Base-by-base conservation (phyloP, 176 grass and related monocot genomes). In the Aegilops tauschii region DNA sequence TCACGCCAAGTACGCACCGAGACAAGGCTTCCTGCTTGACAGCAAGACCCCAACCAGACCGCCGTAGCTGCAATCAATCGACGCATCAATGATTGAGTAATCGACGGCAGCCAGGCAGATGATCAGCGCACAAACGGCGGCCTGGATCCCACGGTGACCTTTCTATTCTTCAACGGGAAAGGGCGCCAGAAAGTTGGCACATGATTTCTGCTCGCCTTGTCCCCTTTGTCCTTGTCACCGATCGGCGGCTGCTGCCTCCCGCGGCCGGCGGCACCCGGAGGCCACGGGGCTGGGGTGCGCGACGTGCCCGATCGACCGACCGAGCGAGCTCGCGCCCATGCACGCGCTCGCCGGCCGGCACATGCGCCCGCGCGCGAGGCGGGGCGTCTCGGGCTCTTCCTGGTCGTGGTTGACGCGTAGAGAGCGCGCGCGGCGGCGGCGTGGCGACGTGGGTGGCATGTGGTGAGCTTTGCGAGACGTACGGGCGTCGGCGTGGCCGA, bases 141-240 rank as follows among this genome's bases (percentile, higher is more conserved):
- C 80, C 67, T 32, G 65, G 78, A 67, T 76, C 27, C 44, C 49
- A 52, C 49, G 35, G 16, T 37, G 49, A 45, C 83, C 37, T 82
- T 71, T 77, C 40, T 42, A 42, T 37, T 42, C 37, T 86, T 25
- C 13, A 56, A 40, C 74, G 79, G 73, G 40, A 83, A 20, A 83
- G 80, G 80, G 27, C 56, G 42, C 44, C 17, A 8, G 6, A 66
- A 73, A 25, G 32, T 39, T 72, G 7, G 73, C 84, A 87, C 80
- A 83, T 90, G 89, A 69, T 1, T 23, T 7, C 45, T 67, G 12
- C 28, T 28, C 12, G 82, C 52, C 20, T 30, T 83, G 81, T 42
- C 35, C 20, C 50, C 5, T 27, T 34, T 9, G 17, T 32, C 12
- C 10, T 1, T 14, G 59, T 7, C 61, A 12, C 14, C 71, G 18